Evolutionary conservation across 75 land plant species (phyloP).

Genomic region (Larix kaempferi): DNA sequence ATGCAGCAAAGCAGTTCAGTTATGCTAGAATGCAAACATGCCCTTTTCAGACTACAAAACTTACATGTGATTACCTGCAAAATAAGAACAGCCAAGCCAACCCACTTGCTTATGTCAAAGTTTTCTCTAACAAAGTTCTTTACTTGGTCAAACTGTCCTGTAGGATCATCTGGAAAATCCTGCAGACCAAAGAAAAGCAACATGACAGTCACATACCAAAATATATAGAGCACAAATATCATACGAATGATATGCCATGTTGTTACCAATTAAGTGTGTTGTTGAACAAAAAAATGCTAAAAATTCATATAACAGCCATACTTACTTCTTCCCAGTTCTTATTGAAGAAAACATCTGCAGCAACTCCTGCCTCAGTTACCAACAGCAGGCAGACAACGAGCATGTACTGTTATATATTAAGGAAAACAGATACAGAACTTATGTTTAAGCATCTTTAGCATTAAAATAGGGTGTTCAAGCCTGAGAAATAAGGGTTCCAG

Average conservation of each 20-base stretch:
- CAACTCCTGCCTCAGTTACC: slow-evolving; percentile 39
- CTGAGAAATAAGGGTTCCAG: not conserved
- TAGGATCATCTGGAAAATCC: slow-evolving; percentile 69
- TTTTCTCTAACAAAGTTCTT: slow-evolving; percentile 51
- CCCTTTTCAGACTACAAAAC: not conserved
- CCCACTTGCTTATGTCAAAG: slow-evolving; percentile 59
- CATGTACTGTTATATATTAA: slow-evolving; percentile 32
- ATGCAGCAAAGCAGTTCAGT: not conserved
- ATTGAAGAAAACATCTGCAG: slow-evolving; percentile 59
- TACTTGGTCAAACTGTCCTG: slow-evolving; percentile 58
- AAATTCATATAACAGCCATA: not conserved
- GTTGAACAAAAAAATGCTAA: not conserved
- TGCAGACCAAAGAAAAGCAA: slow-evolving; percentile 10
- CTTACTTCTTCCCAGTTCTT: slow-evolving; percentile 61
- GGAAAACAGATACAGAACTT: not conserved
- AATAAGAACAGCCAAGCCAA: slow-evolving; percentile 41
- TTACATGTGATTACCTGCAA: slow-evolving; percentile 35
- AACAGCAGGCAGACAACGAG: slow-evolving; percentile 28
- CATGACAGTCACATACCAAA: no score
- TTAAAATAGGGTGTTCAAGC: not conserved
- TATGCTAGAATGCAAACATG: not conserved
- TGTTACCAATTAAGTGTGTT: not conserved
- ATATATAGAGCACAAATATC: not conserved
- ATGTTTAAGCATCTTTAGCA: not conserved
- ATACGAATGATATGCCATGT: not conserved